Percentiles rank a stretch among this genome's conserved stretches.
Evolutionary conservation across 495 filamentous ascomycete species (phyloP).

Genomic region (Xylona heveae): DNA sequence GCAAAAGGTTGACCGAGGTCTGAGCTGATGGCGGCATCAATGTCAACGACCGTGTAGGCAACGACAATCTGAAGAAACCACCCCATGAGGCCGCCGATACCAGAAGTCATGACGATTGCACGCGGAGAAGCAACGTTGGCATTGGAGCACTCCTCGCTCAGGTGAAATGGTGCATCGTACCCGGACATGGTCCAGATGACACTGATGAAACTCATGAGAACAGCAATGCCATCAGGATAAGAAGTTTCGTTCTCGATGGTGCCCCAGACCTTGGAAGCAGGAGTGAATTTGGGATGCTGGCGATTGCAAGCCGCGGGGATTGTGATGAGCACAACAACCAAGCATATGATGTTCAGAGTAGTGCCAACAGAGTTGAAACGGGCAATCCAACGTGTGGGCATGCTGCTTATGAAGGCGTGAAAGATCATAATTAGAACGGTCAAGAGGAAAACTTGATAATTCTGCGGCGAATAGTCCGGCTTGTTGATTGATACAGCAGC

Average conservation of each 20-base stretch:
- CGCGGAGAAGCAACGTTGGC: conserved; percentile 53
- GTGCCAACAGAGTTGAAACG: conserved; percentile 58
- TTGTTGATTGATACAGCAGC: conserved; percentile 47
- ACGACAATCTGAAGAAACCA: conserved; percentile 62
- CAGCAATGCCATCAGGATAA: conserved; percentile 46
- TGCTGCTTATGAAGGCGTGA: conserved; percentile 48
- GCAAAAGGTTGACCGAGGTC: conserved; percentile 59
- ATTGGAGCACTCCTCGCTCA: conserved; percentile 61
- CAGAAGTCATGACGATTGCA: conserved; percentile 55
- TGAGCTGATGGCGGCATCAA: conserved; percentile 34
- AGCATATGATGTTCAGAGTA: conserved; percentile 49
- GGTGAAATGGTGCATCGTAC: conserved; percentile 57
- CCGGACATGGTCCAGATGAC: conserved; percentile 47
- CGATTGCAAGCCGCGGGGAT: conserved; percentile 40
- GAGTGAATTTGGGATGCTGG: conserved; percentile 33
- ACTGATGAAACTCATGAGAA: conserved; percentile 57
- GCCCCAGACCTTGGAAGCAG: conserved; percentile 45
- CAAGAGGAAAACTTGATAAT: conserved; percentile 51
- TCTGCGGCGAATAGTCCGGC: conserved; percentile 38
- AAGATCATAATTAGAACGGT: conserved; percentile 48
- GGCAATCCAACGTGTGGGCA: conserved; percentile 56
- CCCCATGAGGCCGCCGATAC: conserved; percentile 43
- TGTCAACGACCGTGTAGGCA: conserved; percentile 59
- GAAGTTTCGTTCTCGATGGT: conserved; percentile 46
- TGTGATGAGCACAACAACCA: conserved; percentile 44